phyloP scores from a whole-genome alignment of 768 basidiomycete species.

The Xerocomus spinulosus region DNA sequence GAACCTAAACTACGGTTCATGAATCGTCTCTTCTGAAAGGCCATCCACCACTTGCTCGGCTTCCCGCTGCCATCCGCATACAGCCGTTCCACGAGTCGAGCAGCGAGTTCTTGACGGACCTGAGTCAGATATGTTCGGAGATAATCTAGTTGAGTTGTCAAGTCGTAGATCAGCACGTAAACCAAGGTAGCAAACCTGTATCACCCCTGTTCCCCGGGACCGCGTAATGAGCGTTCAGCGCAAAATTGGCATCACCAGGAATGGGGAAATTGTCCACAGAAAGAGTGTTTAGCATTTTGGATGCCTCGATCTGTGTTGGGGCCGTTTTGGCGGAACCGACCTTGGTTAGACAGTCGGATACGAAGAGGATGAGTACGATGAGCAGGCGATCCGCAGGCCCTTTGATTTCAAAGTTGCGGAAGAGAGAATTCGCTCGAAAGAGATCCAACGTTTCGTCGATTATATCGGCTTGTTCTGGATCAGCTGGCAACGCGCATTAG shows the following conservation, averaged over 20 bases:
- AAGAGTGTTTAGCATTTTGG: slow-evolving; percentile 84
- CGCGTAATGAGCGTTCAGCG: slow-evolving; percentile 88
- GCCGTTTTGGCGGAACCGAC: slow-evolving; percentile 67
- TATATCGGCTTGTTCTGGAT: slow-evolving; percentile 77
- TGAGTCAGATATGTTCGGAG: slow-evolving; percentile 90
- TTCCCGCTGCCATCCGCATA: slow-evolving; percentile 92
- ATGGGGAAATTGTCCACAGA: slow-evolving; percentile 91
- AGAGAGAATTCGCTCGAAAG: slow-evolving; percentile 97
- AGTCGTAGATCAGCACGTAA: not conserved
- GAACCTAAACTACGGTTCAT: slow-evolving; percentile 86
- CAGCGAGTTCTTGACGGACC: slow-evolving; percentile 87
- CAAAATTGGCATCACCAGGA: slow-evolving; percentile 94
- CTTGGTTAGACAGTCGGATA: slow-evolving; percentile 95
- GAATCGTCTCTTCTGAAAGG: slow-evolving; percentile 96
- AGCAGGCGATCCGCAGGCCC: slow-evolving; percentile 93
- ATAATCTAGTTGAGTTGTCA: slow-evolving; percentile 53
- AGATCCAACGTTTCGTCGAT: slow-evolving; percentile 95
- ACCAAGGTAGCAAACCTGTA: slow-evolving; percentile 53
- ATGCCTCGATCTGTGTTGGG: slow-evolving; percentile 77
- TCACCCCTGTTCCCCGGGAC: slow-evolving; percentile 71
- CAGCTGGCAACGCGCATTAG: slow-evolving; percentile 46
- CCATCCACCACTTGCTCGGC: slow-evolving; percentile 99
- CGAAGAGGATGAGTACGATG: slow-evolving; percentile 95
- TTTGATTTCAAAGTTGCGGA: slow-evolving; percentile 99
- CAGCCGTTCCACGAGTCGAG: slow-evolving; percentile 78